A percentile compares a stretch with the other conserved stretches of the same genome.
phyloP scores from a whole-genome alignment of 371 early-diverging fungal species.

The Mortierella sp. region DNA sequence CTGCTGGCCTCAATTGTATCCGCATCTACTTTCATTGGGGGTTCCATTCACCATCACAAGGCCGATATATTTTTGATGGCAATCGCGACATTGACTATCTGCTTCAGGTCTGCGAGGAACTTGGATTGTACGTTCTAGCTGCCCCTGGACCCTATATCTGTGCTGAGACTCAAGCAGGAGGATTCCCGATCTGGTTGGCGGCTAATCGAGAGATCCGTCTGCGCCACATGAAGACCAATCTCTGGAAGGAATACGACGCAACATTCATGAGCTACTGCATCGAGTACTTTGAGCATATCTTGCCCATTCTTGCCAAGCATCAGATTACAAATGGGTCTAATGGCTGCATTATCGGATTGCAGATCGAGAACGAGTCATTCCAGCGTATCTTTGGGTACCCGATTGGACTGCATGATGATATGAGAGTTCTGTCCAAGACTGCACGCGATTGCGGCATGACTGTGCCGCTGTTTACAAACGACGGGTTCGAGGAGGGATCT shows the following conservation, averaged over 20 bases:
- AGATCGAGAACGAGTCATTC: conserved; percentile 86
- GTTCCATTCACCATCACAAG: conserved; percentile 82
- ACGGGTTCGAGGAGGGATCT: conserved; percentile 78
- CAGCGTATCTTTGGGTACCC: conserved; percentile 73
- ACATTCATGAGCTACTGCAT: conserved; percentile 75
- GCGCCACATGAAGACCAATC: conserved; percentile 75
- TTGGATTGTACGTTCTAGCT: conserved; percentile 82
- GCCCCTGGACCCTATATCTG: conserved; percentile 93
- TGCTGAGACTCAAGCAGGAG: conserved; percentile 89
- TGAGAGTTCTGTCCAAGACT: conserved; percentile 79
- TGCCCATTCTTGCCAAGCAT: conserved; percentile 81
- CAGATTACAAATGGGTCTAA: conserved; percentile 76
- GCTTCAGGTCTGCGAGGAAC: conserved; percentile 76
- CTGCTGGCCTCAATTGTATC: conserved; percentile 81
- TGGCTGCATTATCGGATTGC: conserved; percentile 81
- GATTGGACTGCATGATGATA: conserved; percentile 85
- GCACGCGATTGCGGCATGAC: conserved; percentile 83
- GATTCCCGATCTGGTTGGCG: conserved; percentile 86
- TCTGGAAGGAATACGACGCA: conserved; percentile 77
- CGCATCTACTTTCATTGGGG: conserved; percentile 95
- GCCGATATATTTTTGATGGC: conserved; percentile 82
- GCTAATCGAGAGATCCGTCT: conserved; percentile 80
- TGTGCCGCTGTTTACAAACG: conserved; percentile 86
- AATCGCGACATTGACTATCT: conserved; percentile 82
- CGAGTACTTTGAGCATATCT: conserved; percentile 78